Percentiles rank a stretch among this genome's conserved stretches.
These are phyloP conservation scores for Bondarzewia mesenterica DNA, from an alignment of 1,284 basidiomycete species.

Conservation along the genomic window DNA sequence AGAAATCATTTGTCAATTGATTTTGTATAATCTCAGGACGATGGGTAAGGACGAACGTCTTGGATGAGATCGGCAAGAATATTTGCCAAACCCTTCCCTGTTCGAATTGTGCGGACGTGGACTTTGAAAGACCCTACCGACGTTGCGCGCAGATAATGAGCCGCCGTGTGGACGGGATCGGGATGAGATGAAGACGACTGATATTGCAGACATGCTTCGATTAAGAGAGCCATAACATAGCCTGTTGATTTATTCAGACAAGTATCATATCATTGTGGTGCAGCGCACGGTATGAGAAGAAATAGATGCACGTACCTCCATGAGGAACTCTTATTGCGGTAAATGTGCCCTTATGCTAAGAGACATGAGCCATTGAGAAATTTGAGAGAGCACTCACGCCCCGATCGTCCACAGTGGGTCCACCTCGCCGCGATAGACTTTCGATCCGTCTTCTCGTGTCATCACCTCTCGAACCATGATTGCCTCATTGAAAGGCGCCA, in stretches of 20 bases:
- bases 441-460: not conserved
- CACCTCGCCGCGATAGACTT: not conserved
- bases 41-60: too few relatives aligned
- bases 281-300: too few relatives aligned
- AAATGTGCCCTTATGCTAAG: not conserved
- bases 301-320: slow-evolving; percentile 33
- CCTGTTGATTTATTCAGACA: slow-evolving; percentile 27
- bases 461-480: not conserved
- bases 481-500: not conserved
- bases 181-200: slow-evolving; percentile 38
- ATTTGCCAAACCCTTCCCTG: slow-evolving; percentile 44
- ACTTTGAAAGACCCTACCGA: slow-evolving; percentile 34
- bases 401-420: not conserved
- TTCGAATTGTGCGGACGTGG: slow-evolving; percentile 35
- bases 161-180: slow-evolving; percentile 51
- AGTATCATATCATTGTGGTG: too few relatives aligned
- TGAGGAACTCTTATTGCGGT: slow-evolving; percentile 35
- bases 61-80: slow-evolving; percentile 33
- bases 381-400: not conserved
- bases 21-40: not conserved
- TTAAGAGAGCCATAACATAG: slow-evolving; percentile 44
- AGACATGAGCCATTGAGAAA: too few relatives aligned
- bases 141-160: slow-evolving; percentile 45
- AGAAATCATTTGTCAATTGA: not conserved
- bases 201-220: slow-evolving; percentile 44